Evolutionary conservation across 345 rosid species (phyloP), one percentile per base, ranked within the genome.

Genomic region (Eucalyptus albens): DNA sequence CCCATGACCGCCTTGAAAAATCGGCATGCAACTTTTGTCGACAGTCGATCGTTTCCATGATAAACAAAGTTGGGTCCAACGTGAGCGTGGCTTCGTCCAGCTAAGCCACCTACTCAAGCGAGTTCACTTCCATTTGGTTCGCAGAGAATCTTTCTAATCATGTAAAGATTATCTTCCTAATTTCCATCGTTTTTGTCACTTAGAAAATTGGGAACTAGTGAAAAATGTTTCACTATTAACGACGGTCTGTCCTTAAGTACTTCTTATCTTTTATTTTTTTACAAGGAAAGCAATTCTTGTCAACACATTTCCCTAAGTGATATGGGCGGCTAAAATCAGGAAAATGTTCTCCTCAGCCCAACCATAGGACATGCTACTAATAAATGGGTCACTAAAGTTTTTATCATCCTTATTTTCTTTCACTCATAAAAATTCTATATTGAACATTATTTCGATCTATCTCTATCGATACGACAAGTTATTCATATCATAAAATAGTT

Each of bases 391-490:
- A 5, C 26, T 19, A 5, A 5, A 33, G 14, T 37, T 37, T 69
- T 72, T 1, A 21, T 19, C 14, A 1, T 33, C 11, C 26, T 17
- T 37, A 16, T 31, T 69, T 69, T 9, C 13, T 33, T 72, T 72
- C 4, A 3, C 45, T 21, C 5, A 4, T 10, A 42, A 5, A 37
- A n/a, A 10, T 37, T 10, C 0, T 17, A 5, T 19, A 37, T 40
- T 9, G 2, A 19, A 72, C 8, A 19, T 19, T 8, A 19, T 72
- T 24, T 19, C 8, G 0, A 72, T 72, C 2, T 10, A 21, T 37
- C 45, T 3, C 0, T 3, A 33, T 10, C 4, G 2, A 19, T 3
- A 37, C 15, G 8, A 72, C 6, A 19, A 37, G 2, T 72, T 6
- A 37, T 72, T 72, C 15, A 11, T 7, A 10, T 33, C 3, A 37